Evolutionary conservation across 257 asterid species (phyloP), one percentile per base, ranked within the genome.

Genomic region (Nicotiana benthamiana): DNA sequence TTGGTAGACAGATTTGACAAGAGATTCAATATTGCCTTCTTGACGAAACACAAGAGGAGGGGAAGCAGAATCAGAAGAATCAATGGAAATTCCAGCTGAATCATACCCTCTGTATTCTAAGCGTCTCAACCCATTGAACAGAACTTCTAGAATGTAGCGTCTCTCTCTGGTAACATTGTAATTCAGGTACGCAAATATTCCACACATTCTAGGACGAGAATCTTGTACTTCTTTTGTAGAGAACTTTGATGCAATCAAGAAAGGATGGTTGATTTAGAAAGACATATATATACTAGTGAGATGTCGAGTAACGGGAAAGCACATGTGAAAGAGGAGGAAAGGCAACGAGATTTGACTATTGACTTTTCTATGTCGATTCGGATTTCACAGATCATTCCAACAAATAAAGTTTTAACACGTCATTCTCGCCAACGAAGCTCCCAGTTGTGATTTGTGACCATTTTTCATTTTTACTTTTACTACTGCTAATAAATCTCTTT

Each of bases 31-130:
- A 87, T 93, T 93, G 32, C 97, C 97, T 84, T 87, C 97, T 79
- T 93, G 84, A 0, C 97, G 92, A 62, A 93, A 93, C 3, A 93
- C 97, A 18, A 93, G 92, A 28, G 93, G 91, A 10, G 88, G 84
- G 52, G 86, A 81, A 83, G 48, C 61, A 68, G 57, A 83, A 86
- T 67, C 40, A 34, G 86, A 36, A 36, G 75, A 79, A 80, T 87
- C 95, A 59, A 93, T 89, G 66, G 93, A 83, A 62, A 96, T 84
- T 22, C 99, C 99, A 57, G 99, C 89, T 59, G 99, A 96, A 91
- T 96, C 99, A 40, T 96, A 96, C 62, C 99, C 99, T 82, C 99
- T 85, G 80, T 96, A 96, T 93, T 96, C 99, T 91, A 96, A 84
- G 24, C 99, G 97, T 6, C 99, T 88, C 78, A 94, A 91, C 26